Evolutionary conservation across 179 eudicot species (phyloP), one percentile per base, ranked within the genome.

Genomic region (Beta corolliflora): DNA sequence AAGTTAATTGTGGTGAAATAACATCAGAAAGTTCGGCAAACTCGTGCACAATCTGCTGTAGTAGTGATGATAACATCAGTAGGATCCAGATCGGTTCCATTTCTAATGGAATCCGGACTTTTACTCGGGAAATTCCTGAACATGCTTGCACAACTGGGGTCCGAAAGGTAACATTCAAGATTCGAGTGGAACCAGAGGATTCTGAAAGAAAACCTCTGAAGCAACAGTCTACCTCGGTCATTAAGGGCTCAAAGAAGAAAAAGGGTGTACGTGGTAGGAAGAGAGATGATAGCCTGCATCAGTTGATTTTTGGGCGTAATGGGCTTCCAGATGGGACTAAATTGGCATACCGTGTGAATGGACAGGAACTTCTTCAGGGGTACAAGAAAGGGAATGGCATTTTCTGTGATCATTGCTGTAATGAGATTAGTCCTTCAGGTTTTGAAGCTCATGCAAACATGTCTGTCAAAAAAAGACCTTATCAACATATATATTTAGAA

Each of bases 361-460:
- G 75, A 23, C 41, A 21, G 9, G 23, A 21, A 50, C 1, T 71
- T 23, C 19, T 71, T 5, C 41, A 50, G 31, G 75, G 75, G 1
- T 71, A 71, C 41, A 71, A 71, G 19, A 12, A 48, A 23, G 75
- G 31, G 7, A 71, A 21, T 50, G 75, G 75, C 21, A 71, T 71
- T 50, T 12, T 48, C 36, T 71, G 75, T 23, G 5, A 52, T 50
- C 75, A 71, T 21, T 71, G 75, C 41, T 11, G 44, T 52, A 71
- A 1, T 11, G 75, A n/a, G 41, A 13, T 71, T 71, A 71, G 75
- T 19, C 75, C 75, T 71, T 71, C 75, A 5, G 58, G 52, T 23
- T 71, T 71, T 71, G 75, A 71, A 71, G 58, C 58, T 71, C 75
- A 71, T 13, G 75, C 75, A 21, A 19, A 41, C 4, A 71, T 71